These are phyloP conservation scores for Mycena galopus DNA, from an alignment of 768 basidiomycete species.

Conservation along the genomic window DNA sequence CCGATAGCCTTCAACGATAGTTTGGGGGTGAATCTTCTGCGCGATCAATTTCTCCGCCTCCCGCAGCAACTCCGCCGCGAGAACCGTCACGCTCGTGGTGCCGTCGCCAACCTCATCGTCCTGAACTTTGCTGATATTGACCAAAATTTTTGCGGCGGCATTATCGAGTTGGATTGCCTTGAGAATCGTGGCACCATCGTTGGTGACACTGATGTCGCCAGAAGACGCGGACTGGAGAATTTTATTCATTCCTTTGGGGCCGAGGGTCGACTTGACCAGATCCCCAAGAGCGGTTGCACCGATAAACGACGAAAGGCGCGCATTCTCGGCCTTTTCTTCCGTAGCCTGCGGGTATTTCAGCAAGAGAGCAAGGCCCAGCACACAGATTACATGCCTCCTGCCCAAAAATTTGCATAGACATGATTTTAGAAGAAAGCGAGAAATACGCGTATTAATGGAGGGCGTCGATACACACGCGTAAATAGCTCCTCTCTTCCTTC, in stretches of 20 bases:
- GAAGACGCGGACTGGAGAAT: constrained; percentile 93
- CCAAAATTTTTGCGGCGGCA: constrained; percentile 98
- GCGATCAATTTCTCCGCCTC: constrained; percentile 96
- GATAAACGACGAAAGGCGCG: constrained; percentile 97
- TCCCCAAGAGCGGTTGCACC: constrained; percentile 98
- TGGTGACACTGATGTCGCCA: constrained; percentile 96
- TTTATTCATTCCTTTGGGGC: constrained; percentile 99
- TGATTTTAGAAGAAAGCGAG: constrained; percentile 45
- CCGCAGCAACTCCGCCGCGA: constrained; percentile 90
- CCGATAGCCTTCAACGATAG: constrained; percentile 96
- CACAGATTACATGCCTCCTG: constrained; percentile 59
- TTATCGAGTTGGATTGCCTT: constrained; percentile 98
- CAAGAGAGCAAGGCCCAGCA: not conserved
- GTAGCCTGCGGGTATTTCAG: constrained; percentile 65
- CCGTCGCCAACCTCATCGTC: constrained; percentile 99
- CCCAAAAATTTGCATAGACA: constrained; percentile 82
- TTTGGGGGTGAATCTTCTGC: constrained; percentile 96
- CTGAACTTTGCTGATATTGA: constrained; percentile 99
- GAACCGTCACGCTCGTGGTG: constrained; percentile 90
- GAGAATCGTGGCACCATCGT: constrained; percentile 98
- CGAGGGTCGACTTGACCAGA: constrained; percentile 97
- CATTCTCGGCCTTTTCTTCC: constrained; percentile 97
- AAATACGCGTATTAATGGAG: not conserved
- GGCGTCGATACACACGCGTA: not conserved
- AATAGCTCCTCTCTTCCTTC: not conserved